phyloP scores from a whole-genome alignment of 345 rosid genomes.

The Eucalyptus erythrocorys region DNA sequence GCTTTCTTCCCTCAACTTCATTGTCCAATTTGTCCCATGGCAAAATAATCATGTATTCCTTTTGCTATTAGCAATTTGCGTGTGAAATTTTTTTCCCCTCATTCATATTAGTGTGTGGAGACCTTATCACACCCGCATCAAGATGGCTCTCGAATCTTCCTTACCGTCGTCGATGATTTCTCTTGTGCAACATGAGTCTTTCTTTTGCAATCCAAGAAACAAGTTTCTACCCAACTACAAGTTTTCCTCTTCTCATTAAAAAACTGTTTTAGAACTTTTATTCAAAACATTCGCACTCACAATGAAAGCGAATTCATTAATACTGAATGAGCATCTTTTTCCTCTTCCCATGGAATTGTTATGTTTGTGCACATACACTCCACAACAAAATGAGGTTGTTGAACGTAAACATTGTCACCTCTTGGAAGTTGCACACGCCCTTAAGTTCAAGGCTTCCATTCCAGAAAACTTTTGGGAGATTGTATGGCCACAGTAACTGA shows the following conservation, averaged over 20 bases:
- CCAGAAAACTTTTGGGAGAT: no score
- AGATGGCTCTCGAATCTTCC: background rate
- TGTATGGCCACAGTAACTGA: accelerated
- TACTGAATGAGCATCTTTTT: background rate
- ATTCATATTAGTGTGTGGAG: background rate
- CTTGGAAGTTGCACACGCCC: background rate
- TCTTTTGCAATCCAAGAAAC: background rate
- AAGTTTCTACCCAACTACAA: background rate
- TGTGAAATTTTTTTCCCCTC: background rate
- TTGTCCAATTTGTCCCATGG: background rate
- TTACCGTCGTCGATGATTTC: background rate
- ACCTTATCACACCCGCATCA: background rate
- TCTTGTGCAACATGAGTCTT: background rate
- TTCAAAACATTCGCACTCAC: background rate
- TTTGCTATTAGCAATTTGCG: background rate
- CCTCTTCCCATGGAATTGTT: background rate
- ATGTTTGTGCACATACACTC: background rate
- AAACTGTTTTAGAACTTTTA: background rate
- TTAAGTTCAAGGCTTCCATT: no score
- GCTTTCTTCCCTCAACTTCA: background rate
- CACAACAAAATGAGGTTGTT: background rate
- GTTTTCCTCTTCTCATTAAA: background rate
- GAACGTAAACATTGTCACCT: background rate
- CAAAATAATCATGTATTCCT: background rate
- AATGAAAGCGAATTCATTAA: background rate